A percentile compares a stretch with the other conserved stretches of the same genome.
Evolutionary conservation across 2,329 filamentous ascomycete genomes (phyloP).

Genomic region (Balansia obtecta): DNA sequence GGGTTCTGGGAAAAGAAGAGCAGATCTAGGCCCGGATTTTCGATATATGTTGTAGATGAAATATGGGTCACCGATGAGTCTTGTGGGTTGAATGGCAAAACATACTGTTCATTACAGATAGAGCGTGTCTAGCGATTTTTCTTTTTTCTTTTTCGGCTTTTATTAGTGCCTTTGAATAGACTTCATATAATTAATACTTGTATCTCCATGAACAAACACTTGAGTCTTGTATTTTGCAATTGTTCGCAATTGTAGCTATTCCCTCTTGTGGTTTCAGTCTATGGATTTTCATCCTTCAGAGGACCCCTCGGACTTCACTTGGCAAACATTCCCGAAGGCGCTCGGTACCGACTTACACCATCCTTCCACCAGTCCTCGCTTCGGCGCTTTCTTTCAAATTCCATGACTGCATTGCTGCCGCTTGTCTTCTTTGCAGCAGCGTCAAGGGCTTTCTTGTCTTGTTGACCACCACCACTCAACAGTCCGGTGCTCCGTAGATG

Average conservation of each 20-base stretch:
- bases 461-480: background rate
- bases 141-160: background rate
- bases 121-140: background rate
- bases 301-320: background rate
- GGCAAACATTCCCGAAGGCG: conserved; percentile 5
- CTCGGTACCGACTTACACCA: conserved; percentile 19
- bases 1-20: conserved; percentile 15
- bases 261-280: too few relatives aligned
- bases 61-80: background rate
- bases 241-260: too few relatives aligned
- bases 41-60: conserved; percentile 31
- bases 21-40: conserved; percentile 19
- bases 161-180: background rate
- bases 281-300: too few relatives aligned
- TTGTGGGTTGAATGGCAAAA: background rate
- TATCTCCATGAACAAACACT: background rate
- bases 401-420: conserved; percentile 14
- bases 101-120: background rate
- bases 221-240: too few relatives aligned
- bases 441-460: background rate
- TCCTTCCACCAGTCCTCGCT: conserved; percentile 24
- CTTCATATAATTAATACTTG: background rate
- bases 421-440: conserved; percentile 13
- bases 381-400: conserved; percentile 12
- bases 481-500: background rate